phyloP scores from a whole-genome alignment of 2,329 filamentous ascomycete species.

The Immersiporthe knoxdaviesiana region DNA sequence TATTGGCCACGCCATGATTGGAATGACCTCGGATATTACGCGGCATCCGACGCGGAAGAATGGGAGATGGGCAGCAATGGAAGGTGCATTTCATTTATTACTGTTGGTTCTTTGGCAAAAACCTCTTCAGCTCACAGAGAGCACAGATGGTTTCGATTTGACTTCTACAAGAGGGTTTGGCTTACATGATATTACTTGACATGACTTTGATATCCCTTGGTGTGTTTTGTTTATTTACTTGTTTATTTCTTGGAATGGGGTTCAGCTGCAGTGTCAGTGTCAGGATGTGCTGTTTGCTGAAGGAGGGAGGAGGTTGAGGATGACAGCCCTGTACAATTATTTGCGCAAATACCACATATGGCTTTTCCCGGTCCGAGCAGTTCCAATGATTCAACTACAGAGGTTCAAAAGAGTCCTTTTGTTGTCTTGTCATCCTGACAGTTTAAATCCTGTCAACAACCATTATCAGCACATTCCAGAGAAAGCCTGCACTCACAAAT shows the following conservation, averaged over 20 bases:
- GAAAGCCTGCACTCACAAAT: no score
- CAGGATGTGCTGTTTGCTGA: background rate
- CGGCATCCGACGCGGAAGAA: background rate
- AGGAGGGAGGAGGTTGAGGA: no score
- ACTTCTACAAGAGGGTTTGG: background rate
- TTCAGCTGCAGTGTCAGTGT: constrained; percentile 4
- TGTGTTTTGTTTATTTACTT: background rate
- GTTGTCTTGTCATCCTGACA: no score
- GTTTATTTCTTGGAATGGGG: background rate
- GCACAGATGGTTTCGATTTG: background rate
- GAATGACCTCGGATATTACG: background rate
- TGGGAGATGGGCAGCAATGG: background rate
- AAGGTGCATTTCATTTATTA: background rate
- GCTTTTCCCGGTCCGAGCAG: background rate
- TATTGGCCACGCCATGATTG: background rate
- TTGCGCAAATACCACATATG: constrained; percentile 6
- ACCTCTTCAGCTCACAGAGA: background rate
- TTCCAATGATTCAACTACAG: no score
- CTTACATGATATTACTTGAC: background rate
- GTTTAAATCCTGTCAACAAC: no score
- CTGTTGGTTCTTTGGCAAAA: background rate
- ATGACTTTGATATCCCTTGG: constrained; percentile 20
- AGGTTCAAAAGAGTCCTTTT: background rate
- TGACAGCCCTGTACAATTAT: constrained; percentile 10
- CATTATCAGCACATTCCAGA: no score